A percentile compares a stretch with the other conserved stretches of the same genome.
Evolutionary conservation across 1,284 basidiomycete species (phyloP).

Genomic region (Volvariella volvacea): DNA sequence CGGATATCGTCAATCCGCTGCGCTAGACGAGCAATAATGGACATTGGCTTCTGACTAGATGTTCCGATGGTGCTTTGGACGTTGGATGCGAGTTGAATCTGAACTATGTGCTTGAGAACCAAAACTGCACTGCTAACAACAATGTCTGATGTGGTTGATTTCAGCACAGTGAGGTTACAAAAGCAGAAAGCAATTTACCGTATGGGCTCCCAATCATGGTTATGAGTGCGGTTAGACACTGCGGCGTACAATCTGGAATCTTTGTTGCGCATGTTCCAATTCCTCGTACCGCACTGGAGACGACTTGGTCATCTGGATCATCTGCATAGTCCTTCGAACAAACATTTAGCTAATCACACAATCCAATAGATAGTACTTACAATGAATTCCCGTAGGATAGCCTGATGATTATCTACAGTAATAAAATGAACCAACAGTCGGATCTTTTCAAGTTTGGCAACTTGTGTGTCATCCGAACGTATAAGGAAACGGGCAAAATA

Average conservation of each 20-base stretch:
- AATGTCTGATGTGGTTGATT: slow-evolving; percentile 36
- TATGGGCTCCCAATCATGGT: slow-evolving; percentile 70
- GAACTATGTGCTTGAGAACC: slow-evolving; percentile 79
- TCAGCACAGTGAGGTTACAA: slow-evolving; percentile 1
- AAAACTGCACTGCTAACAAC: slow-evolving; percentile 76
- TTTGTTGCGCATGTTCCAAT: slow-evolving; percentile 70
- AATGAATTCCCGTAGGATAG: slow-evolving; percentile 75
- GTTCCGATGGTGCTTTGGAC: slow-evolving; percentile 4
- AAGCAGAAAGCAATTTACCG: slow-evolving; percentile 34
- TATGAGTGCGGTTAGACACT: slow-evolving; percentile 73
- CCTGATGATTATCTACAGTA: slow-evolving; percentile 58
- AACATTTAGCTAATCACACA: slow-evolving; percentile 2
- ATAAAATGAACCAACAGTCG: slow-evolving; percentile 61
- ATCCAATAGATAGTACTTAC: slow-evolving; percentile 35
- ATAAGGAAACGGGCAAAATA: slow-evolving; percentile 66
- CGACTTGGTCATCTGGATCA: slow-evolving; percentile 64
- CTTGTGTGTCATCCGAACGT: slow-evolving; percentile 55
- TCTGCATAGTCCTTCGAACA: slow-evolving; percentile 64
- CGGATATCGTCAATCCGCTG: slow-evolving; percentile 70
- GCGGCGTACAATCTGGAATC: slow-evolving; percentile 60
- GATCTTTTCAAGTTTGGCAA: slow-evolving; percentile 72
- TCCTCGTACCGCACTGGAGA: slow-evolving; percentile 66
- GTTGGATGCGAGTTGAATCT: slow-evolving; percentile 46
- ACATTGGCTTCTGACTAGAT: slow-evolving; percentile 42
- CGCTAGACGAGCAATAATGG: slow-evolving; percentile 72